Conservation (phyloP, 2,329 filamentous ascomycete genomes). For the Dactylella cylindrospora region DNA sequence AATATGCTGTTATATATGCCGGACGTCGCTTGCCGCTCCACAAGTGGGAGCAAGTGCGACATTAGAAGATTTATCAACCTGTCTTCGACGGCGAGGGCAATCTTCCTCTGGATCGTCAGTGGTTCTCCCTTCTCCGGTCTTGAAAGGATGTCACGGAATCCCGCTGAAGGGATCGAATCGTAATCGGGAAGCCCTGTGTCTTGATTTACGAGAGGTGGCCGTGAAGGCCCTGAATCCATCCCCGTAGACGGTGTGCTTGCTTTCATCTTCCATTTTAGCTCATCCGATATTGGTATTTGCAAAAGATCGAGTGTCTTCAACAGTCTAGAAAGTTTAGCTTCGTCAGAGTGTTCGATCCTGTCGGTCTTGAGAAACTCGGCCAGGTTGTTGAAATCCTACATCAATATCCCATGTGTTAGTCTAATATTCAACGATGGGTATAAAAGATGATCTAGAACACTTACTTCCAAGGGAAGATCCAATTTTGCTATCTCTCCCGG, state of each 20-base stretch:
- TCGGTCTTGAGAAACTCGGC: conserved; percentile 24
- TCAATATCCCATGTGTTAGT: background rate
- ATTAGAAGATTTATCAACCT: conserved; percentile 42
- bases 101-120: conserved; percentile 40
- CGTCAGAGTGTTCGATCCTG: conserved; percentile 21
- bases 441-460: background rate
- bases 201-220: background rate
- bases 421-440: background rate
- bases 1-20: conserved; percentile 42
- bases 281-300: conserved; percentile 25
- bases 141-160: conserved; percentile 29
- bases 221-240: background rate
- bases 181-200: conserved; percentile 20
- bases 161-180: conserved; percentile 16
- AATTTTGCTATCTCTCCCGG: conserved; percentile 45
- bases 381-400: conserved; percentile 29
- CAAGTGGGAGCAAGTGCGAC: conserved; percentile 40
- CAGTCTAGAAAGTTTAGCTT: conserved; percentile 6
- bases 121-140: conserved; percentile 36
- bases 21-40: conserved; percentile 38
- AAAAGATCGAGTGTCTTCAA: conserved; percentile 12
- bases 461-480: conserved; percentile 44
- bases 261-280: conserved; percentile 13
- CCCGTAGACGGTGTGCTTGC: background rate
- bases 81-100: conserved; percentile 35